These are phyloP conservation scores for Heliamphora exappendiculata DNA, from an alignment of 148 eudicot species.

Conservation along the genomic window DNA sequence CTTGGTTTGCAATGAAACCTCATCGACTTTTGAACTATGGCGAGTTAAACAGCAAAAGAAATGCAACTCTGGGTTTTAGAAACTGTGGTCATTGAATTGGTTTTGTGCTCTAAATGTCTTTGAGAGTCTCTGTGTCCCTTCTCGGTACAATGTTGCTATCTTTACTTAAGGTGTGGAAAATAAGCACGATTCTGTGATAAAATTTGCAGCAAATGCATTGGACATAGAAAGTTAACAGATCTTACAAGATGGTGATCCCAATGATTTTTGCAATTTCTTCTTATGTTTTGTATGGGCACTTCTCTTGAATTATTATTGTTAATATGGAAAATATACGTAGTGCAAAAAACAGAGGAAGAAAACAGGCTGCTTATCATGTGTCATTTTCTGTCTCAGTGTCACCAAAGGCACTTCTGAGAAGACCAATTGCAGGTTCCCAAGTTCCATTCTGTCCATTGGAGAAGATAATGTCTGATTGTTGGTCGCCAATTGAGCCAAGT, in stretches of 20 bases:
- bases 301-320: neutral
- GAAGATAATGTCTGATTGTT: constrained; percentile 73
- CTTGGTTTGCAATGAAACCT: too few relatives aligned
- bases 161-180: neutral
- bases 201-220: neutral
- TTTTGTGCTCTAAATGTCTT: too few relatives aligned
- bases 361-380: neutral
- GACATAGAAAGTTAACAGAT: neutral
- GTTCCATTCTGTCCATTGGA: constrained; percentile 69
- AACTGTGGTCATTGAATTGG: too few relatives aligned
- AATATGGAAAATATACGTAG: neutral
- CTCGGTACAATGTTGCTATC: neutral
- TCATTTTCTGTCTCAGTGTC: constrained; percentile 36
- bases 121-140: neutral
- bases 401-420: constrained; percentile 64
- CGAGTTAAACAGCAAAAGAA: too few relatives aligned
- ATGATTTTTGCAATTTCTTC: neutral
- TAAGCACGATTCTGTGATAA: neutral
- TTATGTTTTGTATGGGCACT: neutral
- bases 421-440: constrained; percentile 87
- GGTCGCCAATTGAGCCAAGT: constrained; percentile 79
- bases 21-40: too few relatives aligned
- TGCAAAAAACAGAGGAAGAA: neutral
- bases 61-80: too few relatives aligned
- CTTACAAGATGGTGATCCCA: neutral